phyloP scores from a whole-genome alignment of 2,329 filamentous ascomycete genomes.

The Fusarium drepaniforme region DNA sequence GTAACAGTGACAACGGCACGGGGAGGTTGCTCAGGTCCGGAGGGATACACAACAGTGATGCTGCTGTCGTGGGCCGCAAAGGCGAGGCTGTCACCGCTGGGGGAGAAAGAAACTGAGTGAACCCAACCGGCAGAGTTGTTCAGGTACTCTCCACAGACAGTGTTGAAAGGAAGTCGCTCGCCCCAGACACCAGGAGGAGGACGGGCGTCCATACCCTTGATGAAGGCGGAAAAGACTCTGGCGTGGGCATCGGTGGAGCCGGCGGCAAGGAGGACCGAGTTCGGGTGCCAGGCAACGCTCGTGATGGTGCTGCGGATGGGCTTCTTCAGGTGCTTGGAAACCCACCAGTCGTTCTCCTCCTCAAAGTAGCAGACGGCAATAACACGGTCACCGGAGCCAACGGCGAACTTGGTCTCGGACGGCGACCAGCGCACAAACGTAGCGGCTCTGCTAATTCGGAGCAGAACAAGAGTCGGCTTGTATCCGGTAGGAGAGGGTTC shows the following conservation, averaged over 20 bases:
- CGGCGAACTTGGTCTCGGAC: slow-evolving; percentile 96
- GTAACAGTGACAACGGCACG: slow-evolving; percentile 90
- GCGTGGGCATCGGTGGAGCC: slow-evolving; percentile 98
- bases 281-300: slow-evolving; percentile 95
- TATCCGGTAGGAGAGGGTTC: slow-evolving; percentile 92
- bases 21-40: slow-evolving; percentile 89
- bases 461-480: slow-evolving; percentile 96
- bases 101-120: slow-evolving; percentile 92
- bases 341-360: slow-evolving; percentile 99
- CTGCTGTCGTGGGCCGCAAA: slow-evolving; percentile 97
- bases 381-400: slow-evolving; percentile 93
- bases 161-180: slow-evolving; percentile 96
- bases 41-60: slow-evolving; percentile 95
- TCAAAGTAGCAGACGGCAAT: slow-evolving; percentile 99
- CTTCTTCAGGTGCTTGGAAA: slow-evolving; percentile 99
- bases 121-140: slow-evolving; percentile 99
- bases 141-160: slow-evolving; percentile 94
- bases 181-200: slow-evolving; percentile 93
- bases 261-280: slow-evolving; percentile 93
- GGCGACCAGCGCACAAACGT: slow-evolving; percentile 98
- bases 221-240: slow-evolving; percentile 92
- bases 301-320: slow-evolving; percentile 98
- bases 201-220: slow-evolving; percentile 91
- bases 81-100: slow-evolving; percentile 90
- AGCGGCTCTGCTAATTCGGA: slow-evolving; percentile 95